Base-by-base conservation (phyloP, 148 eudicot genomes). In the Rhododendron henanense region DNA sequence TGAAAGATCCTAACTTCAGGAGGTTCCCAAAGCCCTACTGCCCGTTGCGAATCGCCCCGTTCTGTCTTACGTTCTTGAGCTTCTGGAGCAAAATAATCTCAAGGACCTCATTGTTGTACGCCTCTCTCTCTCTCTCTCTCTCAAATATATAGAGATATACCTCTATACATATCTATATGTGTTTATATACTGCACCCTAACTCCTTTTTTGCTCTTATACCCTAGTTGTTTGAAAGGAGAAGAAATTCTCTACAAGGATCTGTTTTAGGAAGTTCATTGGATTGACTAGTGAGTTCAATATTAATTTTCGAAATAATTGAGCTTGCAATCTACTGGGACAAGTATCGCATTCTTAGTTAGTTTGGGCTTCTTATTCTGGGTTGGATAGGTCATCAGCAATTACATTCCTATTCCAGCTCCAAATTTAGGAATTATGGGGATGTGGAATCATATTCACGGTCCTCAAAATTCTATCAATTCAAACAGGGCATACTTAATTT, bases 21-120 rank as follows among this genome's bases (percentile, higher is more conserved):
- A 95, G 79, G 95, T 93, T 81, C 99, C 99, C 0, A 93, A 97
- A 88, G 95, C 99, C 13, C 87, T 97, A 65, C 97, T 97, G 33
- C 99, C 99, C 7, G 96, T 97, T 50, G 99, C 96, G 4, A 97
- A 97, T 85, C 94, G 98, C 18, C 98, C 98, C 7, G 95, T 95
- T 25, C 82, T 97, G 5, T 97, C 98, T 3, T 97, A 95, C 84
- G 94, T 97, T 44, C 84, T 97, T 39, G 99, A 97, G 71, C 96
- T 94, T 81, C 87, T 97, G 84, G 99, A 97, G 92, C 94, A 91
- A 71, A 91, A 91, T 88, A 93, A 95, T 85, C 96, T 97, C 21
- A 95, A 93, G 59, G 94, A 94, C 81, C 92, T 94, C 82, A 94
- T 95, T 87, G 99, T 97, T 89, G 99, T 97, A 85, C 33, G 95